Conservation (phyloP, 192 early-diverging fungal genomes). For the Rhizophlyctis rosea region DNA sequence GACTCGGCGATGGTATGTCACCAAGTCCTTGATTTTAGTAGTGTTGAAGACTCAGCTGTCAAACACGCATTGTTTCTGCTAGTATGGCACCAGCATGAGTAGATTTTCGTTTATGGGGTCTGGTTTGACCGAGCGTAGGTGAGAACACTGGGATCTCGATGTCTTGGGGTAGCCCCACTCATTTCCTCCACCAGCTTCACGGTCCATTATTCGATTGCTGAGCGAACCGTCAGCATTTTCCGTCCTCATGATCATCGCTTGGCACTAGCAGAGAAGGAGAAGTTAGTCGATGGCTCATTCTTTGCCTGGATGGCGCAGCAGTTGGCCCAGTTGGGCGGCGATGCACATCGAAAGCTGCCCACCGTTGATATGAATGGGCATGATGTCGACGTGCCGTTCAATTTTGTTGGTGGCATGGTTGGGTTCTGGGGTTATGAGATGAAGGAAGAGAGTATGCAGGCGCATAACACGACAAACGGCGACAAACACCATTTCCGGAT, state of each 20-base stretch:
- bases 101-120: slow-evolving; percentile 68
- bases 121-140: slow-evolving; percentile 20
- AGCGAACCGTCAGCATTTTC: slow-evolving; percentile 17
- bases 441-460: slow-evolving; percentile 70
- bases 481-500: slow-evolving; percentile 21
- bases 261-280: too few relatives aligned
- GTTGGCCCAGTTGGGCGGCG: too few relatives aligned
- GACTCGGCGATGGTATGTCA: slow-evolving; percentile 43
- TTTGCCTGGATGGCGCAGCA: too few relatives aligned
- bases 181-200: slow-evolving; percentile 9
- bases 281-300: too few relatives aligned
- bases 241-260: slow-evolving; percentile 2
- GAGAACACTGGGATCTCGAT: too few relatives aligned
- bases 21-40: not conserved
- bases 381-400: slow-evolving; percentile 25
- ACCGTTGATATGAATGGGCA: not conserved
- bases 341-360: too few relatives aligned
- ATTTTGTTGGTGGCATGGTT: slow-evolving; percentile 80
- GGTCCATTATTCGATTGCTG: slow-evolving; percentile 12
- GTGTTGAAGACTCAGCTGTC: not conserved
- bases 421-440: slow-evolving; percentile 96
- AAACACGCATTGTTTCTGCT: not conserved
- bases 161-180: not conserved
- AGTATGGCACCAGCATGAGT: slow-evolving; percentile 38
- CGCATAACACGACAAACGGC: not conserved